Base-by-base conservation (phyloP, 2,329 filamentous ascomycete species). In the Nothopassalora personata region DNA sequence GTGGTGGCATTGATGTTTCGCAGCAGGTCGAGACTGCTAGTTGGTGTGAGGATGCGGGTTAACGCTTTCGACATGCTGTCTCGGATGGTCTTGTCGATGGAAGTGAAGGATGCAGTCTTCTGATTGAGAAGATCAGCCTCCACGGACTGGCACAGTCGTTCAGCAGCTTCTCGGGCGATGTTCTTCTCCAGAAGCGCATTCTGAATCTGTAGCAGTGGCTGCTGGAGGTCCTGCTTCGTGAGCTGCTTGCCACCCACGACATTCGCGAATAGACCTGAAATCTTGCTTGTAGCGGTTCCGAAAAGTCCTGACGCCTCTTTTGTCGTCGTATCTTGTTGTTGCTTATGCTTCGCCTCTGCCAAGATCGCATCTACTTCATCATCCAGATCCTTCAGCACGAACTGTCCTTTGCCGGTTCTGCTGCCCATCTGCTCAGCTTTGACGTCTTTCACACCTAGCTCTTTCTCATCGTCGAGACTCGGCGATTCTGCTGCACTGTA, bases 121-220 rank as follows among this genome's bases (percentile, higher is more conserved):
- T 92, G 87, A 30, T 94, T 92, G 18, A 97, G 76, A 28, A 99
- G 80, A 71, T 97, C 92, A 68, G 88, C 87, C 74, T 97, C 89
- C 6, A 99, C 93, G 54, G 91, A 91, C 63, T 95, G 87, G 72
- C 93, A 97, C 46, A 99, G 79, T 55, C 94, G 88, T 33, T 96
- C 83, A 1, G 93, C 94, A 15, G 94, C 94, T 79, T 97, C 94
- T 55, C 90, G 88, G 0, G 94, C 94, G 30, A 99, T 92, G 69
- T 99, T 99, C 80, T 99, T 99, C 76, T 88, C 87, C 60, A 99
- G 77, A 6, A 99, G 80, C 73, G 97, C 93, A 58, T 96, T 91
- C 72, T 97, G 91, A 91, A 99, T 97, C 33, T 88, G 89, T 75
- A 93, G 94, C 78, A 99, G 86, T 1, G 94, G 90, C 73, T 95